Conservation (phyloP, 1,284 basidiomycete species). For the Pseudozyma tsukubaensis region DNA sequence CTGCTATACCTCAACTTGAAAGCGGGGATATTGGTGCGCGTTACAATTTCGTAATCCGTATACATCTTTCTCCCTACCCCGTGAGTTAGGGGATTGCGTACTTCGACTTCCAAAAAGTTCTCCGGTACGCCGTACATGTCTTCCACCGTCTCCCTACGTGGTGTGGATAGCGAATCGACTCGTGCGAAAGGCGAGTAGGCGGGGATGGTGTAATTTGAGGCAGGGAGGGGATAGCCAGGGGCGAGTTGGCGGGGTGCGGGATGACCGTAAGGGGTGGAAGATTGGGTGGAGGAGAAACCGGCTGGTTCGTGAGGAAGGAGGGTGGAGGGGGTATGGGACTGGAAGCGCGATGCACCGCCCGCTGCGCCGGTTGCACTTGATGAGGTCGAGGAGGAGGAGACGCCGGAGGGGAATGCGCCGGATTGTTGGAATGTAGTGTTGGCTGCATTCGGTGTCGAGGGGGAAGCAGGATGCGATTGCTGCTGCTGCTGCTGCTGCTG, state of each 20-base stretch:
- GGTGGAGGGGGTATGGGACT: slow-evolving; percentile 50
- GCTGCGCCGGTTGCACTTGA: slow-evolving; percentile 1
- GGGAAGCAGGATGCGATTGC: slow-evolving; percentile 4
- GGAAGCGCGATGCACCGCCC: slow-evolving; percentile 32
- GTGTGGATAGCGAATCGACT: slow-evolving; percentile 58
- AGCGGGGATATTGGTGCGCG: slow-evolving; percentile 98
- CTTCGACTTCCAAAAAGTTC: slow-evolving; percentile 98
- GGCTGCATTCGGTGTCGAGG: neutral
- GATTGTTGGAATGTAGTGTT: slow-evolving; percentile 5
- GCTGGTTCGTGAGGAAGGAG: slow-evolving; percentile 43
- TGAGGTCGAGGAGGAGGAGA: slow-evolving; percentile 3
- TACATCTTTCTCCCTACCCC: slow-evolving; percentile 87
- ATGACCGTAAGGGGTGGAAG: slow-evolving; percentile 6
- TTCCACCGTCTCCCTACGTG: slow-evolving; percentile 73
- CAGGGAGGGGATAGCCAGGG: slow-evolving; percentile 53
- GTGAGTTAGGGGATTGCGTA: slow-evolving; percentile 94
- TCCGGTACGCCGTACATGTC: slow-evolving; percentile 93
- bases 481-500: neutral
- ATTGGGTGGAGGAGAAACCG: slow-evolving; percentile 14
- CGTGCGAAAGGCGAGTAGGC: slow-evolving; percentile 67
- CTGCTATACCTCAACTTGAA: slow-evolving; percentile 96
- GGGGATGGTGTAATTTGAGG: slow-evolving; percentile 51
- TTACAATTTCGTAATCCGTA: slow-evolving; percentile 98
- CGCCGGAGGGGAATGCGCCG: slow-evolving; percentile 37
- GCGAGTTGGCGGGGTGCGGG: slow-evolving; percentile 39